A percentile compares a stretch with the other conserved stretches of the same genome.
Conservation (phyloP, 1,139 yeast species). For the Zygoascus hellenicus region DNA sequence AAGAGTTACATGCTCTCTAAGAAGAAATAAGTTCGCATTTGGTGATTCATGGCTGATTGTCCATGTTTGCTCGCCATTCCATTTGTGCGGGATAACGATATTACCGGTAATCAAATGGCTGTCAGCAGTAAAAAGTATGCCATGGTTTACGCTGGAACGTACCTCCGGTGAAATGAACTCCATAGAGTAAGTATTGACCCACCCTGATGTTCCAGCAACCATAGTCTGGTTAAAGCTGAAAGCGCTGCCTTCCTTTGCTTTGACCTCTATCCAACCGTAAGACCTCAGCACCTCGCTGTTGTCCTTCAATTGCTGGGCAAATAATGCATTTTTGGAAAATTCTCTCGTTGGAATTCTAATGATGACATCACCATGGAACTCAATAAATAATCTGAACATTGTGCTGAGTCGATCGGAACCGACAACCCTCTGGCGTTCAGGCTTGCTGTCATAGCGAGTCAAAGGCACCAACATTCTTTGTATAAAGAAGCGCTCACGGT, state of each 20-base stretch:
- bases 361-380: constrained; percentile 56
- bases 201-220: constrained; percentile 54
- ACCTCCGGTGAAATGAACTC: constrained; percentile 57
- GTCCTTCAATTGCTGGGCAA: constrained; percentile 30
- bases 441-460: constrained; percentile 49
- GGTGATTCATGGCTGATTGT: constrained; percentile 48
- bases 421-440: constrained; percentile 35
- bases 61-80: constrained; percentile 82
- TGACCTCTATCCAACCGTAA: constrained; percentile 88
- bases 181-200: constrained; percentile 47
- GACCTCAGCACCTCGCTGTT: constrained; percentile 43
- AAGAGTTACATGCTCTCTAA: constrained; percentile 78
- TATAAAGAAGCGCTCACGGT: constrained; percentile 65
- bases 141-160: constrained; percentile 84
- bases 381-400: constrained; percentile 50
- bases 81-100: constrained; percentile 63
- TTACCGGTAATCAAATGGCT: constrained; percentile 52
- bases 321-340: constrained; percentile 60
- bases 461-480: constrained; percentile 67
- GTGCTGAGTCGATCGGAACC: constrained; percentile 53
- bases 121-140: constrained; percentile 60
- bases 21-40: constrained; percentile 53
- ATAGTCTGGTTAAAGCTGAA: constrained; percentile 46
- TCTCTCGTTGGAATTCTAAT: constrained; percentile 81
- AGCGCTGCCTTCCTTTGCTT: constrained; percentile 50